Evolutionary conservation across 768 basidiomycete species (phyloP), one percentile per base, ranked within the genome.

Genomic region (Strobilomyces dryophilus): DNA sequence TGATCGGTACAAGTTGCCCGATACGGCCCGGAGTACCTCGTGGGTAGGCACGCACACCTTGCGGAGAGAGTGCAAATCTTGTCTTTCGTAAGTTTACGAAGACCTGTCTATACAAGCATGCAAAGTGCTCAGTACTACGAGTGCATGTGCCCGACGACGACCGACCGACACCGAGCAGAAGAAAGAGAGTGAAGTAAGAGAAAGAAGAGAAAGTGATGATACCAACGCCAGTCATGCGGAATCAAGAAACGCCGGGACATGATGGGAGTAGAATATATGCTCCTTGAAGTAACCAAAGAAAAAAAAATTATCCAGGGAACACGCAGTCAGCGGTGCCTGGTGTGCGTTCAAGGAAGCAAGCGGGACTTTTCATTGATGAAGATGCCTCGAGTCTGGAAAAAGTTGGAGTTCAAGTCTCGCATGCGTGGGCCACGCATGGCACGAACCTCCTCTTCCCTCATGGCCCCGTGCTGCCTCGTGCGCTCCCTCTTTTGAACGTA

Each of bases 61-160:
- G 9, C 5, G 4, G 17, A 7, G 10, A 81, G 36, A 81, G 61
- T 8, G 76, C 66, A 53, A 73, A 83, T 20, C 41, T 4, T 55
- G 39, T 26, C 27, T 53, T 50, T 47, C 46, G 48, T 56, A 52
- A 54, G 46, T 14, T 51, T 58, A 59, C 34, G 17, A 39, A 34
- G 18, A 15, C 17, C 41, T 39, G 39, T 20, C 42, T 36, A 49
- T 60, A 47, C 49, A 54, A 44, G 35, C 40, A 39, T 53, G 42
- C 32, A 31, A 24, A 54, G 52, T 58, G 61, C 52, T 52, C 56
- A 34, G 50, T 62, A 58, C 60, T 40, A 47, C 42, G 11, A 21
- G 18, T 47, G 34, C 9, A 29, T 26, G 21, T 42, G 29, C 31
- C 18, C 18, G 21, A 59, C 18, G 26, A 36, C 35, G 8, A 29